Evolutionary conservation across 1,139 yeast genomes (phyloP), one percentile per base, ranked within the genome.

Genomic region (Yamadazyma trypodendri): DNA sequence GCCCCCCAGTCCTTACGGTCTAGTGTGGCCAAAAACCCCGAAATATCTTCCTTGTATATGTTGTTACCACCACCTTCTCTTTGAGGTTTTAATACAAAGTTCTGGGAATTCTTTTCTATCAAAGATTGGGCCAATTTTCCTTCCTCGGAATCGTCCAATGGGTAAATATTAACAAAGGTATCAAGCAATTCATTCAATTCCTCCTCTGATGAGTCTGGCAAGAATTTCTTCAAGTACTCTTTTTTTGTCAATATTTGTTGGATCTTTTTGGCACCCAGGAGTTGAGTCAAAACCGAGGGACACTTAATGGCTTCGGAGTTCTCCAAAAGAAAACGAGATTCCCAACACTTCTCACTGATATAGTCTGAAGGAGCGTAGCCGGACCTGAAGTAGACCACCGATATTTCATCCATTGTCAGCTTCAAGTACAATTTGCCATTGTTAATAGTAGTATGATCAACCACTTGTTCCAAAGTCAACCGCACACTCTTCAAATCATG

Each of bases 61-160:
- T 92, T 92, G 61, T 92, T 89, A 16, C 98, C 98, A 16, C 84
- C 84, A 27, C 98, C 98, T 68, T 92, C 98, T 66, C 98, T 78
- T 62, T 94, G 98, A 3, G 98, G 98, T 56, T 92, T 92, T 51
- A 92, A 71, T 1, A 92, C 98, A 58, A 70, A 92, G 24, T 73
- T 72, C 41, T 77, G 76, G 0, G 97, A 92, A 1, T 14, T 24
- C 10, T 63, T 47, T 44, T 79, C 79, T 35, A 83, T 36, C 15
- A 87, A 61, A 42, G 74, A 65, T 43, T 77, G 78, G 4, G 95
- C 97, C 29, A 55, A 42, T 35, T 59, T 51, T 1, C 97, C 97
- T 30, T 72, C 73, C 22, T 65, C 69, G 0, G 90, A 65, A 41
- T 78, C 72, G 57, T 90, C 97, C 50, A 94, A 63, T 5, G 98